Evolutionary conservation across 2,329 filamentous ascomycete genomes (phyloP).

Genomic region (Verticillium longisporum): DNA sequence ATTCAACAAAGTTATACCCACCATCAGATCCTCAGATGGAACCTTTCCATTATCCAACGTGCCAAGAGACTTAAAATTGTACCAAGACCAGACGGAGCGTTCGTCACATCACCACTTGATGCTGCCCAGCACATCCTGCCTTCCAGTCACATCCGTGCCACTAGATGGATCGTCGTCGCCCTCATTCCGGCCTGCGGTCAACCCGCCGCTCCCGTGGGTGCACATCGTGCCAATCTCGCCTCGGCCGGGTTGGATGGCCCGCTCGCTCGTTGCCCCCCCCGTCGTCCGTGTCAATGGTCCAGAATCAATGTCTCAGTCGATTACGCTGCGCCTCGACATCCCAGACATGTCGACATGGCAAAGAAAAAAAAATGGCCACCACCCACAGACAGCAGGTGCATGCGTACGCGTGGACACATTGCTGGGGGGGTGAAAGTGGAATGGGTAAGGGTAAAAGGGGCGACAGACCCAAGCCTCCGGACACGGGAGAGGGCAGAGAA

Average conservation of each 20-base stretch:
- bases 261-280: background rate
- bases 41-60: no score
- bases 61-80: no score
- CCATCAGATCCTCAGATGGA: no score
- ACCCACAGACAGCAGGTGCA: background rate
- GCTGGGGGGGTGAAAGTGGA: background rate
- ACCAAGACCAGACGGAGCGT: background rate
- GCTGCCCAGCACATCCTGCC: background rate
- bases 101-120: background rate
- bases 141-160: background rate
- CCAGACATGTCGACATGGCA: background rate
- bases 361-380: background rate
- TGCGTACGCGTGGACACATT: background rate
- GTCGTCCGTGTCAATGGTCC: background rate
- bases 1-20: no score
- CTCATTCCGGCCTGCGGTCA: background rate
- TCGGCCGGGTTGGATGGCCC: background rate
- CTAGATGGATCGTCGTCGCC: background rate
- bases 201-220: background rate
- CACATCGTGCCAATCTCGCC: background rate
- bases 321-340: background rate
- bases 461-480: background rate
- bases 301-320: background rate
- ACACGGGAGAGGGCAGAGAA: background rate
- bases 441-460: background rate